Base-by-base conservation (phyloP, 2,329 filamentous ascomycete species). In the Botrytis hyacinthi region DNA sequence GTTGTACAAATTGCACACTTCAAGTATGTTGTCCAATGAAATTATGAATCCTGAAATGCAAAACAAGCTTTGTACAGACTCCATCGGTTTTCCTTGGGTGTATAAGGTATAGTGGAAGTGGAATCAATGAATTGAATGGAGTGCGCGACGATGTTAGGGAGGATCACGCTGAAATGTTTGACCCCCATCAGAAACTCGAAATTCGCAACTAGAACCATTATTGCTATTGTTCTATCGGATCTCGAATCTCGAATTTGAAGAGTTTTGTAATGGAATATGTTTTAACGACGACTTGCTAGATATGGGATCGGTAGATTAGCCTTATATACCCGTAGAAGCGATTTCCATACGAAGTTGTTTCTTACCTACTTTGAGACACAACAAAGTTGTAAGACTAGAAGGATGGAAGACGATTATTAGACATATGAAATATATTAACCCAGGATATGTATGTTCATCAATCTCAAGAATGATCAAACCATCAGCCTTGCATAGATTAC, bases 401-500 rank as follows among this genome's bases (percentile, higher is more conserved):
- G 26, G 48, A 51, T 51, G 48, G 48, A 51, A 51, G 48, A 51
- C 26, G 26, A 51, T n/a, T 51, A 51, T n/a, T 51, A n/a, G 48
- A 51, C 6, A n/a, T 14, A 6, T 51, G 5, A 48, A n/a, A 51
- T 7, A 14, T n/a, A n/a, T 51, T 29, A 16, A 22, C 57, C 57
- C 32, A 35, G 29, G 57, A 60, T 32, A 29, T 32, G n/a, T 42
- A 29, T 32, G 40, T 20, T 29, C 26, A 44, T 42, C 60, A 63
- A 63, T 9, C 9, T 16, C 1, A n/a, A 54, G 22, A 40, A 20
- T 29, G 46, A 26, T n/a, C 48, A 40, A 51, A 18, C 46, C 26
- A 57, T 68, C 66, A 69, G 66, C 66, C 66, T 69, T 69, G 66
- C 48, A 57, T 42, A 42, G 40, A 68, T 57, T 37, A 26, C 46